These are phyloP conservation scores for Pestalotiopsis sp. DNA, from an alignment of 2,329 filamentous ascomycete species.

Conservation along the genomic window DNA sequence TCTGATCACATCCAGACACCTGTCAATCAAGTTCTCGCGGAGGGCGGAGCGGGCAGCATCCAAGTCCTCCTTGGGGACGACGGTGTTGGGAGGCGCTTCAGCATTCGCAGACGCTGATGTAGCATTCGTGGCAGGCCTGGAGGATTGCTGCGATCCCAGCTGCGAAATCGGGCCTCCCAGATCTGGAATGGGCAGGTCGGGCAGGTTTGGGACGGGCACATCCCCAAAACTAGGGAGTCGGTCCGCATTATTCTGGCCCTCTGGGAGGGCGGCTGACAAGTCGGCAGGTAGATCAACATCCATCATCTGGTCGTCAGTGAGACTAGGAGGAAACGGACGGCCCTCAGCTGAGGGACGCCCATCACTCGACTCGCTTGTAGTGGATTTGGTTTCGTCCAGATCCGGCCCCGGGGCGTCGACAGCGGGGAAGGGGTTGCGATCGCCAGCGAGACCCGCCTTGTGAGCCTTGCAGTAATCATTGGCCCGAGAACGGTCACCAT, in stretches of 20 bases:
- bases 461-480: conserved; percentile 77
- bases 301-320: conserved; percentile 26
- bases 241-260: conserved; percentile 27
- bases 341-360: neutral
- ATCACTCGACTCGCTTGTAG: neutral
- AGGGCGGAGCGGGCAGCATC: conserved; percentile 75
- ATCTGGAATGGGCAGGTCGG: no score
- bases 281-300: conserved; percentile 27
- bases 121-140: conserved; percentile 23
- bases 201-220: no score
- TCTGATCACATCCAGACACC: conserved; percentile 87
- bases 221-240: conserved; percentile 8
- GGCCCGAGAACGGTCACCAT: conserved; percentile 63
- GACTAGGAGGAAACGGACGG: conserved; percentile 14
- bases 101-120: conserved; percentile 17
- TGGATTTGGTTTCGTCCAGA: conserved; percentile 16
- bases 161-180: neutral
- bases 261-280: conserved; percentile 24
- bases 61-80: conserved; percentile 74
- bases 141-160: conserved; percentile 20
- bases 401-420: conserved; percentile 47
- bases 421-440: conserved; percentile 68
- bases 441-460: conserved; percentile 56
- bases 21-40: conserved; percentile 79
- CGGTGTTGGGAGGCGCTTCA: conserved; percentile 26